These are phyloP conservation scores for Aureobasidium melanogenum DNA, from an alignment of 2,329 filamentous ascomycete genomes.

Conservation along the genomic window DNA sequence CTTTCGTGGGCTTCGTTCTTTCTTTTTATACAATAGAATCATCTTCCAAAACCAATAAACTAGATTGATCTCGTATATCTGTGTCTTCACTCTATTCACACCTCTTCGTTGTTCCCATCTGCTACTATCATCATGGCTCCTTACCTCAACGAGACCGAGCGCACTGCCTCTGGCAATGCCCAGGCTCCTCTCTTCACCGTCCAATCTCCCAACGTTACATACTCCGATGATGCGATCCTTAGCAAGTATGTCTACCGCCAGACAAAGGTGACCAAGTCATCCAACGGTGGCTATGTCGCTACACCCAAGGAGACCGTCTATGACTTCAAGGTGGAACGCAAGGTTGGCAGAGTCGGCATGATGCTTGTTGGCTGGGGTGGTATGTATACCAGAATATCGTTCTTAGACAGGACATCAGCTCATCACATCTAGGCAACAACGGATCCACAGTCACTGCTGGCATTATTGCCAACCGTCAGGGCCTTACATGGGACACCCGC, in stretches of 20 bases:
- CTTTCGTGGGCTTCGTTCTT: background rate
- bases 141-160: slow-evolving; percentile 65
- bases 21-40: background rate
- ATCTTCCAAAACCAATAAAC: background rate
- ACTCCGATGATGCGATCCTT: slow-evolving; percentile 79
- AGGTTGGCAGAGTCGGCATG: slow-evolving; percentile 84
- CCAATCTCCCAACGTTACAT: slow-evolving; percentile 83
- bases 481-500: slow-evolving; percentile 85
- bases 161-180: slow-evolving; percentile 18
- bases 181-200: slow-evolving; percentile 60
- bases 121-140: slow-evolving; percentile 64
- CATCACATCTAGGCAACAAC: slow-evolving; percentile 55
- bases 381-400: slow-evolving; percentile 5
- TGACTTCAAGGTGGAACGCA: slow-evolving; percentile 95
- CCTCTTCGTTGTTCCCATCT: background rate
- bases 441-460: slow-evolving; percentile 94
- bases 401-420: background rate
- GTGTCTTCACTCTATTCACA: background rate
- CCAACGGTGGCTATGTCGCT: slow-evolving; percentile 70
- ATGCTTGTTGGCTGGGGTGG: slow-evolving; percentile 98
- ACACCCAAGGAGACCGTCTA: slow-evolving; percentile 83
- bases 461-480: slow-evolving; percentile 88
- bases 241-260: slow-evolving; percentile 97
- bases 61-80: background rate
- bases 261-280: slow-evolving; percentile 65